Evolutionary conservation across 2,329 filamentous ascomycete genomes (phyloP).

Genomic region (Colletotrichum sojae): DNA sequence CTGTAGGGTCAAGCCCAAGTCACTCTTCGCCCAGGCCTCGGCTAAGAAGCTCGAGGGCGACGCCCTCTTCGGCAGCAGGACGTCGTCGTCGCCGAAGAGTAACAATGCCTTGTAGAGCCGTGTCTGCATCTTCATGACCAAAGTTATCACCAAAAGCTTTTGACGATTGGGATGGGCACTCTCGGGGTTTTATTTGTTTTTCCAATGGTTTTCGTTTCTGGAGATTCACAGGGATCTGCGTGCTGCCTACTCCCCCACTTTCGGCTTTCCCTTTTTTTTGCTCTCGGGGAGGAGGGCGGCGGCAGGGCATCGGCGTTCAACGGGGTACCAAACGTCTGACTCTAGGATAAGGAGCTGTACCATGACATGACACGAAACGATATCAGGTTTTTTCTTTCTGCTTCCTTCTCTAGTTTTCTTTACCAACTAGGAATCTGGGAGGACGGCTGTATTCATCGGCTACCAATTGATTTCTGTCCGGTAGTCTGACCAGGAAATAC

Average conservation of each 20-base stretch:
- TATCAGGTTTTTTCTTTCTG: slow-evolving; percentile 39
- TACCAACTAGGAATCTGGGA: slow-evolving; percentile 16
- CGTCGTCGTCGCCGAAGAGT: slow-evolving; percentile 39
- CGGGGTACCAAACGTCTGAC: slow-evolving; percentile 32
- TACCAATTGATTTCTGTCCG: slow-evolving; percentile 3
- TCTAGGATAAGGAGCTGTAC: slow-evolving; percentile 38
- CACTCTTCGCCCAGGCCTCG: slow-evolving; percentile 76
- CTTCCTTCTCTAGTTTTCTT: slow-evolving; percentile 26
- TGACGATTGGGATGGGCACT: slow-evolving; percentile 30
- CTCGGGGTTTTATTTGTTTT: slow-evolving; percentile 19
- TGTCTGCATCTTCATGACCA: slow-evolving; percentile 35
- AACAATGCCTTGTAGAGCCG: slow-evolving; percentile 28
- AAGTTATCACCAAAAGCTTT: slow-evolving; percentile 33
- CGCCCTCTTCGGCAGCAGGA: slow-evolving; percentile 47
- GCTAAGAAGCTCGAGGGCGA: slow-evolving; percentile 70
- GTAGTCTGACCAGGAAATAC: slow-evolving; percentile 34
- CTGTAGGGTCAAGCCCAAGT: slow-evolving; percentile 74
- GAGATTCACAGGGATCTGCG: slow-evolving; percentile 10
- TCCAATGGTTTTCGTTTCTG: slow-evolving; percentile 18
- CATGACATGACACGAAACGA: slow-evolving; percentile 43
- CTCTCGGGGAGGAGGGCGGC: slow-evolving; percentile 10
- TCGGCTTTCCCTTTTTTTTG: background rate
- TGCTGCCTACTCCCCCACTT: slow-evolving; percentile 4
- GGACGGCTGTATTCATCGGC: slow-evolving; percentile 35
- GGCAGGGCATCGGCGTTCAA: slow-evolving; percentile 37